phyloP scores from a whole-genome alignment of 257 asterid species.

The Coffea eugenioides region DNA sequence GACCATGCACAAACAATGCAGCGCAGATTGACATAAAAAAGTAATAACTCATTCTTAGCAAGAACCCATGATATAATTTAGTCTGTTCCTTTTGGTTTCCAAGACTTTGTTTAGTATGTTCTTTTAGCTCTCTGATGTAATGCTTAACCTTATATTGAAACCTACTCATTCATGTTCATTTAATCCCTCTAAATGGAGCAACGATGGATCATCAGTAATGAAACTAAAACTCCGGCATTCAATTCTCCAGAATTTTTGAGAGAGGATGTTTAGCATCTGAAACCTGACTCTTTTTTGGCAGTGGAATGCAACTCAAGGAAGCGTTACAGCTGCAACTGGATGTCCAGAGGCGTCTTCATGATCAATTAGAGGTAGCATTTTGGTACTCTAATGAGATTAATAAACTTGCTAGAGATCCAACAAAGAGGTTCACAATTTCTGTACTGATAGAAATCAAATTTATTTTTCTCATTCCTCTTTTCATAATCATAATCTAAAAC shows the following conservation, averaged over 20 bases:
- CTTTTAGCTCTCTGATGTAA: no score
- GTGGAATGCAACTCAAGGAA: constrained; percentile 72
- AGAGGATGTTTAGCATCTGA: not conserved
- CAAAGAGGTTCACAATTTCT: not conserved
- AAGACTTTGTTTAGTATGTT: no score
- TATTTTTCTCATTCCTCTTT: not conserved
- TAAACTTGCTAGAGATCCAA: not conserved
- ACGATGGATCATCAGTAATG: not conserved
- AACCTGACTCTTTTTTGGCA: constrained; percentile 27
- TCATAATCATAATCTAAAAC: not conserved
- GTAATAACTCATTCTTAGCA: constrained; percentile 28
- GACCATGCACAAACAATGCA: constrained; percentile 24
- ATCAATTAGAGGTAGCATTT: constrained; percentile 71
- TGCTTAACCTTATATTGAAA: not conserved
- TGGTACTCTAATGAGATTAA: no score
- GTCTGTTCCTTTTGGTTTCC: no score
- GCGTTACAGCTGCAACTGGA: constrained; percentile 71
- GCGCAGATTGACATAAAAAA: constrained; percentile 42
- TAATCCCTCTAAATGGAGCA: not conserved
- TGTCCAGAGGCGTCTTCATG: constrained; percentile 81
- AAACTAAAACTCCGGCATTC: not conserved
- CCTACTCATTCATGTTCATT: not conserved
- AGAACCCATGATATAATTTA: no score
- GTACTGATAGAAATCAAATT: no score
- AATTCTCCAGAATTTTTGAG: not conserved